A percentile compares a stretch with the other conserved stretches of the same genome.
phyloP scores from a whole-genome alignment of 2,329 filamentous ascomycete species.

The Cordyceps tenuipes region DNA sequence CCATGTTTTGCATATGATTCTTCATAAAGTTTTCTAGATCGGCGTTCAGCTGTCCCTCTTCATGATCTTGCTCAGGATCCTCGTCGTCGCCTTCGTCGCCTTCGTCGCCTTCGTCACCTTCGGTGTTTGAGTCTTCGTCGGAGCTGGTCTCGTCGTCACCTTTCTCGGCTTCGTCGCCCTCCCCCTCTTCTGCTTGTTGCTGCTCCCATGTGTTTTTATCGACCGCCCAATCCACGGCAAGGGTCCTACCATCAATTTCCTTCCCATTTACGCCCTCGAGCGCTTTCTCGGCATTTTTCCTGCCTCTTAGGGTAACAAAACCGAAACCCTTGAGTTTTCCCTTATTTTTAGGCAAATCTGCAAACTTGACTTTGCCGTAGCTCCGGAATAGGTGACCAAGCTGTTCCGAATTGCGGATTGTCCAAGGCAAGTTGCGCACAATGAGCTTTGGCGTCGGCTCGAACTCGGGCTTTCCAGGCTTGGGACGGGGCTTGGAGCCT shows the following conservation, averaged over 20 bases:
- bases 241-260: slow-evolving; percentile 72
- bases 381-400: slow-evolving; percentile 71
- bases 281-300: slow-evolving; percentile 85
- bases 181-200: slow-evolving; percentile 35
- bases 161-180: slow-evolving; percentile 23
- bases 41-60: slow-evolving; percentile 35
- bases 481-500: slow-evolving; percentile 31
- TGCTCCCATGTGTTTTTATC: slow-evolving; percentile 81
- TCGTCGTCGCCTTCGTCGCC: slow-evolving; percentile 21
- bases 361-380: slow-evolving; percentile 86
- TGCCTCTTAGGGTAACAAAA: slow-evolving; percentile 80
- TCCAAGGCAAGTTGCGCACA: slow-evolving; percentile 93
- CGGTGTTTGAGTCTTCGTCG: slow-evolving; percentile 22
- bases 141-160: slow-evolving; percentile 16
- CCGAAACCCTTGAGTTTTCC: slow-evolving; percentile 79
- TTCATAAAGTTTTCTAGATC: slow-evolving; percentile 49
- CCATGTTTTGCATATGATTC: slow-evolving; percentile 48
- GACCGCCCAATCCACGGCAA: slow-evolving; percentile 96
- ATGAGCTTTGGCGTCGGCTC: slow-evolving; percentile 68
- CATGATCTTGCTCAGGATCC: slow-evolving; percentile 25
- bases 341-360: slow-evolving; percentile 72
- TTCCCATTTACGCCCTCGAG: slow-evolving; percentile 82
- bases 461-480: slow-evolving; percentile 49
- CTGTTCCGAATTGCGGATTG: slow-evolving; percentile 78
- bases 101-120: slow-evolving; percentile 22